Evolutionary conservation across 2,329 filamentous ascomycete genomes (phyloP).

Genomic region (Dothistroma septosporum): DNA sequence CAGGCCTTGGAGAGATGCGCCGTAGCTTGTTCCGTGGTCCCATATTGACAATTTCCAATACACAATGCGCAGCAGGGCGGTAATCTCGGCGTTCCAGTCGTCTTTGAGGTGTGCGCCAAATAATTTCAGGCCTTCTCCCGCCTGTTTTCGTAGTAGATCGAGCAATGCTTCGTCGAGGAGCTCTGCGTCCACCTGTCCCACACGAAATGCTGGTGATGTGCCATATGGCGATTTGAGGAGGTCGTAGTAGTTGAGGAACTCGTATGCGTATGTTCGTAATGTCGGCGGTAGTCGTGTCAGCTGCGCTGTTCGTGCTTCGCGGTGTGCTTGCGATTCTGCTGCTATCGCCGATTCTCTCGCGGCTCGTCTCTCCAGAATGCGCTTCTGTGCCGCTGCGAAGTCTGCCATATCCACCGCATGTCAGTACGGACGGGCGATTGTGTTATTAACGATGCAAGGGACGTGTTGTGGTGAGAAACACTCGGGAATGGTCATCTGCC

Average conservation of each 20-base stretch:
- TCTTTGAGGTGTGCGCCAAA: slow-evolving; percentile 74
- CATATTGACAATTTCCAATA: slow-evolving; percentile 95
- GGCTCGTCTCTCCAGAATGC: slow-evolving; percentile 74
- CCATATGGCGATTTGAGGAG: slow-evolving; percentile 68
- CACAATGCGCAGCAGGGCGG: slow-evolving; percentile 68
- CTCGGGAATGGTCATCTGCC: neutral
- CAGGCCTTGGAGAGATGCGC: slow-evolving; percentile 85
- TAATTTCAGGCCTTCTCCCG: slow-evolving; percentile 83
- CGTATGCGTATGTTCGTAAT: slow-evolving; percentile 46
- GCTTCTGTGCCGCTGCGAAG: slow-evolving; percentile 85
- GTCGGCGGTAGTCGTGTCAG: slow-evolving; percentile 46
- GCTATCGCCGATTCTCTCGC: slow-evolving; percentile 55
- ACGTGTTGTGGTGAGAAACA: neutral
- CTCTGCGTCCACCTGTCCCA: slow-evolving; percentile 94
- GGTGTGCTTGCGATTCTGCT: slow-evolving; percentile 51
- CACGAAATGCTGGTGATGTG: slow-evolving; percentile 79
- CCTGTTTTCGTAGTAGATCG: slow-evolving; percentile 77
- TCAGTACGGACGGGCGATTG: neutral
- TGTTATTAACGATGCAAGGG: neutral
- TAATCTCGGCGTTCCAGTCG: slow-evolving; percentile 83
- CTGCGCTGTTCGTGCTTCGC: slow-evolving; percentile 35
- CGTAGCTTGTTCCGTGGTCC: slow-evolving; percentile 95
- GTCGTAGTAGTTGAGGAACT: slow-evolving; percentile 55
- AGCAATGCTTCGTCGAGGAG: slow-evolving; percentile 90
- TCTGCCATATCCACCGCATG: slow-evolving; percentile 44